These are phyloP conservation scores for Boletus sp. DNA, from an alignment of 768 basidiomycete genomes.

Conservation along the genomic window DNA sequence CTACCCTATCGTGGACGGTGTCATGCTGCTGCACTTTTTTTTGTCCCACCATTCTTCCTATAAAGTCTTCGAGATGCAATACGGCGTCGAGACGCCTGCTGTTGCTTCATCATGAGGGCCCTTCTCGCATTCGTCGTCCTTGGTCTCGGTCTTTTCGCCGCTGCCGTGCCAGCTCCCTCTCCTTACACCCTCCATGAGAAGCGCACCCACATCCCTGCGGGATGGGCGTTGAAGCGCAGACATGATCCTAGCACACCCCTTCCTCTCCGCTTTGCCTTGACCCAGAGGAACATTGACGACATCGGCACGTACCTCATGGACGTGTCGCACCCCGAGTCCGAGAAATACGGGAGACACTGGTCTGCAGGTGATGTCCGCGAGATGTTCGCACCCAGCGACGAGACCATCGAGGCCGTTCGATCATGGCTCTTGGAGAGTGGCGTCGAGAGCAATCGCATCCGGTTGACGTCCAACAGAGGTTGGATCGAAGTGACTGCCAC, in stretches of 20 bases:
- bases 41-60: conserved; percentile 7
- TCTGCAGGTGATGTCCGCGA: conserved; percentile 22
- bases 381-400: conserved; percentile 28
- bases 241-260: conserved; percentile 30
- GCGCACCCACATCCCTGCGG: conserved; percentile 32
- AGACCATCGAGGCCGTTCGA: conserved; percentile 25
- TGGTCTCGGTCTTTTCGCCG: conserved; percentile 16
- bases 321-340: conserved; percentile 33
- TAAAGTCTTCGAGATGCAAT: neutral
- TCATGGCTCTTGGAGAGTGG: conserved; percentile 29
- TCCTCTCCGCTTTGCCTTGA: conserved; percentile 32
- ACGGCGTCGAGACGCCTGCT: neutral
- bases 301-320: conserved; percentile 30
- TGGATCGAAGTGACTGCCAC: conserved; percentile 29
- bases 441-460: conserved; percentile 21
- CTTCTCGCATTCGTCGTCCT: conserved; percentile 16
- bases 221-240: conserved; percentile 38
- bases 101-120: conserved; percentile 2
- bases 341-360: conserved; percentile 34
- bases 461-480: conserved; percentile 19
- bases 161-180: conserved; percentile 21
- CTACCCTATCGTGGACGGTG: neutral
- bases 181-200: conserved; percentile 38
- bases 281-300: conserved; percentile 29
- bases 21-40: conserved; percentile 9